phyloP scores from a whole-genome alignment of 495 filamentous ascomycete genomes.

The Podospora anserina region DNA sequence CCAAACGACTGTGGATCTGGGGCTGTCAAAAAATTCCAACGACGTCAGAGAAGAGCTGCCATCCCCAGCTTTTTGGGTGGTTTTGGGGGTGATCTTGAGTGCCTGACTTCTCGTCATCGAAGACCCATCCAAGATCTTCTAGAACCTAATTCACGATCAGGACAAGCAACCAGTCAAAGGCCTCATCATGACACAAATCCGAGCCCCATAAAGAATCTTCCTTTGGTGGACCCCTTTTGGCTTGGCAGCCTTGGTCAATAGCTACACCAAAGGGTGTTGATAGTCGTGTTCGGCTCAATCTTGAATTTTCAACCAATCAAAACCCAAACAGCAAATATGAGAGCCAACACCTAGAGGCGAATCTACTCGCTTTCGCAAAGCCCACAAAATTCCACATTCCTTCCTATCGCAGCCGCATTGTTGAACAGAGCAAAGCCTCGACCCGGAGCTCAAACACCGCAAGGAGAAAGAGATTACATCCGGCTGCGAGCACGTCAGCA shows the following conservation, averaged over 20 bases:
- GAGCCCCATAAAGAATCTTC: neutral
- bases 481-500: neutral
- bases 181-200: neutral
- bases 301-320: neutral
- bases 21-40: neutral
- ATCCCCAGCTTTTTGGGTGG: neutral
- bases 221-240: neutral
- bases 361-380: conserved; percentile 10
- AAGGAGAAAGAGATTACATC: neutral
- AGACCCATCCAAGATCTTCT: neutral
- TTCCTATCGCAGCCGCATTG: neutral
- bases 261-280: neutral
- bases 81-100: neutral
- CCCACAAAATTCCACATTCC: neutral
- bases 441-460: neutral
- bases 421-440: neutral
- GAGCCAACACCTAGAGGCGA: neutral
- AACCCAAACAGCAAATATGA: neutral
- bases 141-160: neutral
- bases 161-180: neutral
- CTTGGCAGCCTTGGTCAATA: neutral
- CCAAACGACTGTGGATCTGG: neutral
- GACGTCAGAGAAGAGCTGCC: neutral
- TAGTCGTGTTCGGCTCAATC: neutral
- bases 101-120: neutral